A percentile compares a stretch with the other conserved stretches of the same genome.
phyloP scores from a whole-genome alignment of 768 basidiomycete genomes.

The Strobilomyces confusus region DNA sequence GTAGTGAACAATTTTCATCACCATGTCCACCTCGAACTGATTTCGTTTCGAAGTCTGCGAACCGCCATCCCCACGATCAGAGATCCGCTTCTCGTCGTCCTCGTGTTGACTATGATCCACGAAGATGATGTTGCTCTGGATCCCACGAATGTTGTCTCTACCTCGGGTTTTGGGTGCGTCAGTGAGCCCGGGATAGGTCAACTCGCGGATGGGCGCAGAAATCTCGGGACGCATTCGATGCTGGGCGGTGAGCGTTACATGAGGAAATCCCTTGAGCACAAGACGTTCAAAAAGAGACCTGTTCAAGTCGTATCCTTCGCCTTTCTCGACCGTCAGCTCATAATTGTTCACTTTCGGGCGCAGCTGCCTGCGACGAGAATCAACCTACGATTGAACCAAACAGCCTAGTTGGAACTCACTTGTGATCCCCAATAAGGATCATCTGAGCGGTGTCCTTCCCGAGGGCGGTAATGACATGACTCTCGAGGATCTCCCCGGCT shows the following conservation, averaged over 20 bases:
- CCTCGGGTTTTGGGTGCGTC: conserved; percentile 49
- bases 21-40: conserved; percentile 56
- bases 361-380: conserved; percentile 46
- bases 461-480: conserved; percentile 62
- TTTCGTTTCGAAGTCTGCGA: conserved; percentile 61
- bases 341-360: conserved; percentile 73
- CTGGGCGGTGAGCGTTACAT: conserved; percentile 50
- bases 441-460: conserved; percentile 45
- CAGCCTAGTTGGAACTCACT: conserved; percentile 36
- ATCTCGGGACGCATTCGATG: conserved; percentile 78
- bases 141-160: conserved; percentile 51
- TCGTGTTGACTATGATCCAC: conserved; percentile 57
- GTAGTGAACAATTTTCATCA: too few relatives aligned
- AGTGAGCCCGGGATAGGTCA: conserved; percentile 67
- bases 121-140: conserved; percentile 59
- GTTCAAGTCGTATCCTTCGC: conserved; percentile 65
- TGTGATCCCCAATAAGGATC: conserved; percentile 71
- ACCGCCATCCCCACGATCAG: conserved; percentile 45
- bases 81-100: conserved; percentile 39
- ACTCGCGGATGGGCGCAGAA: conserved; percentile 53
- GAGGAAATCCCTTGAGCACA: conserved; percentile 58
- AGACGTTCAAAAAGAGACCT: conserved; percentile 67
- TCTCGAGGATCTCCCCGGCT: conserved; percentile 70
- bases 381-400: background rate
- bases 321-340: conserved; percentile 62